phyloP scores from a whole-genome alignment of 805 yeast genomes.

The Allodekkera sacchari region DNA sequence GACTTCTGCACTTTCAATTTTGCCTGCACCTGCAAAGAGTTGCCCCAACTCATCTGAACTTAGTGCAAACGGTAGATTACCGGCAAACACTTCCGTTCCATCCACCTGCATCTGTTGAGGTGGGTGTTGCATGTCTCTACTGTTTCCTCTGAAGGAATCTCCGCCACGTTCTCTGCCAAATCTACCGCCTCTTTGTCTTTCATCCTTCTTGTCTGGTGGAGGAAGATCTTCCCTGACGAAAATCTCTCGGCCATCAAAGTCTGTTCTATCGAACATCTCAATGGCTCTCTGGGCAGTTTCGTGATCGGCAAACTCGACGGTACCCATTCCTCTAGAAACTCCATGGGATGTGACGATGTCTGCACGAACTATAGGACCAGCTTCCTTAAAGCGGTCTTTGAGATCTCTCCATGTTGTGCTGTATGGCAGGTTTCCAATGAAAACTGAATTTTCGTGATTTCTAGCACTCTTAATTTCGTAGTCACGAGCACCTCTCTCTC shows the following conservation, averaged over 20 bases:
- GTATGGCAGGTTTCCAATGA: slow-evolving; percentile 68
- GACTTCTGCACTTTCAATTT: slow-evolving; percentile 76
- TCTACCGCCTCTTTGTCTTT: slow-evolving; percentile 16
- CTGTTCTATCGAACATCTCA: slow-evolving; percentile 53
- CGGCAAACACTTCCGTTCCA: slow-evolving; percentile 58
- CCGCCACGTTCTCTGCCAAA: slow-evolving; percentile 8
- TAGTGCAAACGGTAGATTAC: slow-evolving; percentile 74
- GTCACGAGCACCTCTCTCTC: slow-evolving; percentile 23
- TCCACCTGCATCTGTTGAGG: slow-evolving; percentile 16
- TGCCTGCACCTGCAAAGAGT: slow-evolving; percentile 69
- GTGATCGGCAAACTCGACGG: slow-evolving; percentile 68
- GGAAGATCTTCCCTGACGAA: slow-evolving; percentile 90
- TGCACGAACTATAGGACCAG: slow-evolving; percentile 67
- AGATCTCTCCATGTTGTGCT: slow-evolving; percentile 52
- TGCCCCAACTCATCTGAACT: slow-evolving; percentile 85
- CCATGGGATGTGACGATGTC: slow-evolving; percentile 76
- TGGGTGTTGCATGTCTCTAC: slow-evolving; percentile 11
- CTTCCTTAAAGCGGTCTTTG: slow-evolving; percentile 47
- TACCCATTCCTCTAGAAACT: slow-evolving; percentile 75
- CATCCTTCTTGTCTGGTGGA: slow-evolving; percentile 44
- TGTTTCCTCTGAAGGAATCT: slow-evolving; percentile 14
- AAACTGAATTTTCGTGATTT: slow-evolving; percentile 60
- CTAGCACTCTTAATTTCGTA: slow-evolving; percentile 37
- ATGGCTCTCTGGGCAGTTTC: slow-evolving; percentile 70
- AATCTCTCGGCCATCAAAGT: slow-evolving; percentile 65